Evolutionary conservation across 768 basidiomycete genomes (phyloP).

Genomic region (Scleroderma citrinum): DNA sequence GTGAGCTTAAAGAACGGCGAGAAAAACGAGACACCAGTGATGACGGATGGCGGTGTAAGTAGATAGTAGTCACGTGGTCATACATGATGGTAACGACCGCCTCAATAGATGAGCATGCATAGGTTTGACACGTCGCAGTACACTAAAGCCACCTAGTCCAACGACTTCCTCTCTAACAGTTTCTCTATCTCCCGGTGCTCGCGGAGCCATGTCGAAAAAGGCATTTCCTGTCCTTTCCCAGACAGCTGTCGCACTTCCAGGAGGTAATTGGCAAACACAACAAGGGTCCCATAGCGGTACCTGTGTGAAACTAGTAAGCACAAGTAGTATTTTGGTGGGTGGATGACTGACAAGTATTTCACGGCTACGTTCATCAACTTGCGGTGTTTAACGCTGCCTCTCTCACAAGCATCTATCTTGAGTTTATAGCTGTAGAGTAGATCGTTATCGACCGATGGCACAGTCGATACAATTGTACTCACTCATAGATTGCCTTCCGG

Average conservation of each 20-base stretch:
- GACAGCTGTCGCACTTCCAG: conserved; percentile 56
- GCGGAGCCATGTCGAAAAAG: conserved; percentile 79
- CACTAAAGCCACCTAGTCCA: conserved; percentile 41
- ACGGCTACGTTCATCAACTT: conserved; percentile 72
- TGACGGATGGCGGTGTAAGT: conserved; percentile 15
- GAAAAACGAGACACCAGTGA: conserved; percentile 5
- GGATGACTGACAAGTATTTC: conserved; percentile 71
- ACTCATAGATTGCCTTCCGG: conserved; percentile 94
- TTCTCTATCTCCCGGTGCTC: conserved; percentile 83
- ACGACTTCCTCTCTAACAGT: conserved; percentile 58
- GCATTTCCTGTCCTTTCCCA: conserved; percentile 32
- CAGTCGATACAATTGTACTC: conserved; percentile 25
- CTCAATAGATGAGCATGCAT: not conserved
- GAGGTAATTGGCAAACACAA: conserved; percentile 93
- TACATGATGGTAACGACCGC: not conserved
- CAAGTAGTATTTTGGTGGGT: conserved; percentile 2
- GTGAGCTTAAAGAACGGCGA: conserved; percentile 6
- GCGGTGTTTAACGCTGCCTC: conserved; percentile 68
- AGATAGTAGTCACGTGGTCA: conserved; percentile 17
- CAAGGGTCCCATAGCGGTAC: conserved; percentile 85
- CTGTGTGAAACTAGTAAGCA: conserved; percentile 30
- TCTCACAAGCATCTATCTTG: conserved; percentile 78
- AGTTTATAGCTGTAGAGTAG: conserved; percentile 72
- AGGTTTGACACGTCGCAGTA: too few species aligned
- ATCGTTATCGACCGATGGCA: not conserved